Conservation (phyloP, 768 basidiomycete species). For the Leccinum rimulosum region DNA sequence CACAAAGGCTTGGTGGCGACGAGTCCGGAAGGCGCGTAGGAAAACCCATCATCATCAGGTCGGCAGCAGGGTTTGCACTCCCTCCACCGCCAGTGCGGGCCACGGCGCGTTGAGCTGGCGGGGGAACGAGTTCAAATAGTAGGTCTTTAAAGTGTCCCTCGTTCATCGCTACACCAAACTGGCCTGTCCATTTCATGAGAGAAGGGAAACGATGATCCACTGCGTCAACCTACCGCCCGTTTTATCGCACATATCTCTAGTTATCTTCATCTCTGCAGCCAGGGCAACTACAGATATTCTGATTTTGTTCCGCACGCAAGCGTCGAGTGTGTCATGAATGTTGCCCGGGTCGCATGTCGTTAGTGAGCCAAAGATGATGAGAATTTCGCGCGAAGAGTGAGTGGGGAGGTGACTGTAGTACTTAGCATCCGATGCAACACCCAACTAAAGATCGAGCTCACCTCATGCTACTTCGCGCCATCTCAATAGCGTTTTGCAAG, state of each 20-base stretch:
- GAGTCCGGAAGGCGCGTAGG: constrained; percentile 87
- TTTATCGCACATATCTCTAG: constrained; percentile 85
- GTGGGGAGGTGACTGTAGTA: constrained; percentile 85
- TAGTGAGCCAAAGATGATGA: constrained; percentile 91
- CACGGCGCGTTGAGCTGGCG: constrained; percentile 75
- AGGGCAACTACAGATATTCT: constrained; percentile 92
- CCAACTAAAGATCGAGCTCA: constrained; percentile 28
- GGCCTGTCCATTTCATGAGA: constrained; percentile 43
- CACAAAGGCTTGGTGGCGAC: constrained; percentile 82
- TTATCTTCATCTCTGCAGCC: constrained; percentile 98
- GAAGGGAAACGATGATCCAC: not conserved
- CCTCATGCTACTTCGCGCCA: constrained; percentile 94
- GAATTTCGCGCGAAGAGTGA: constrained; percentile 93
- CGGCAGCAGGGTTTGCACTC: constrained; percentile 63
- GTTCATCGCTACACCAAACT: constrained; percentile 97
- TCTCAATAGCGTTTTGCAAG: constrained; percentile 95
- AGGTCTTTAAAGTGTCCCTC: constrained; percentile 97
- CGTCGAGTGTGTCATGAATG: constrained; percentile 91
- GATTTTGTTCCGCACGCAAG: constrained; percentile 77
- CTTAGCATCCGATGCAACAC: constrained; percentile 5
- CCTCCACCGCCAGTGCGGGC: constrained; percentile 45
- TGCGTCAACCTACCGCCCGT: constrained; percentile 66
- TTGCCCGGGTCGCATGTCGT: constrained; percentile 98
- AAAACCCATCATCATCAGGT: constrained; percentile 99
- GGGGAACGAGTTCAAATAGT: constrained; percentile 92